Evolutionary conservation across 495 filamentous ascomycete species (phyloP).

Genomic region (Tuber magnatum): DNA sequence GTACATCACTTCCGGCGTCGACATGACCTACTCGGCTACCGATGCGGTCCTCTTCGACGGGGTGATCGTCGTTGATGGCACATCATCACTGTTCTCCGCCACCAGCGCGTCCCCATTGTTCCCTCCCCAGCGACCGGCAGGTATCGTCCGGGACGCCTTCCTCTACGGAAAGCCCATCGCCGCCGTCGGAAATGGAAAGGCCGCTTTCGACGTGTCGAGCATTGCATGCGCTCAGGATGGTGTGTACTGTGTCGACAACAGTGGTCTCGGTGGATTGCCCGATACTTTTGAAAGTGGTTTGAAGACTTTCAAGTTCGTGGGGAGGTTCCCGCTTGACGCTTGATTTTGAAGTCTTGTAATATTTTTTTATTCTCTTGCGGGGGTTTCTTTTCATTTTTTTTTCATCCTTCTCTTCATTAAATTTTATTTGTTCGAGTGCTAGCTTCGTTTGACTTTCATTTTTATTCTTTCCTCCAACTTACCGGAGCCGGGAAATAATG

Average conservation of each 20-base stretch:
- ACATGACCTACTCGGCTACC: slow-evolving; percentile 63
- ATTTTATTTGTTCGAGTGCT: neutral
- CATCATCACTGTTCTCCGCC: slow-evolving; percentile 50
- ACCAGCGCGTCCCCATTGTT: slow-evolving; percentile 48
- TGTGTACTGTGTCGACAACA: slow-evolving; percentile 49
- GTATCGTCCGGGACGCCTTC: slow-evolving; percentile 62
- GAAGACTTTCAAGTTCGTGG: slow-evolving; percentile 58
- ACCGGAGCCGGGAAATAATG: neutral
- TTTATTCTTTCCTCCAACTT: neutral
- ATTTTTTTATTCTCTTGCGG: neutral
- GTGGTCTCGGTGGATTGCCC: neutral
- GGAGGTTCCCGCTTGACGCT: slow-evolving; percentile 52
- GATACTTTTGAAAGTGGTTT: slow-evolving; percentile 53
- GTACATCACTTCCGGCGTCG: slow-evolving; percentile 50
- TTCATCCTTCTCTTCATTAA: too few relatives aligned
- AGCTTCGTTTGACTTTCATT: neutral
- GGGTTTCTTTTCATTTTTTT: neutral
- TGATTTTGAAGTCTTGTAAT: neutral
- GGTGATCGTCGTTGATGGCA: slow-evolving; percentile 55
- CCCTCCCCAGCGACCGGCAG: slow-evolving; percentile 56
- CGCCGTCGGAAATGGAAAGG: slow-evolving; percentile 49
- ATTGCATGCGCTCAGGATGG: slow-evolving; percentile 45
- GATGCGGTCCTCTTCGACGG: slow-evolving; percentile 69
- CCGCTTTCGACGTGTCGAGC: slow-evolving; percentile 46
- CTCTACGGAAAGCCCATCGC: slow-evolving; percentile 67